phyloP scores from a whole-genome alignment of 352 stramenopile species.

The Aphanomyces euteiches region DNA sequence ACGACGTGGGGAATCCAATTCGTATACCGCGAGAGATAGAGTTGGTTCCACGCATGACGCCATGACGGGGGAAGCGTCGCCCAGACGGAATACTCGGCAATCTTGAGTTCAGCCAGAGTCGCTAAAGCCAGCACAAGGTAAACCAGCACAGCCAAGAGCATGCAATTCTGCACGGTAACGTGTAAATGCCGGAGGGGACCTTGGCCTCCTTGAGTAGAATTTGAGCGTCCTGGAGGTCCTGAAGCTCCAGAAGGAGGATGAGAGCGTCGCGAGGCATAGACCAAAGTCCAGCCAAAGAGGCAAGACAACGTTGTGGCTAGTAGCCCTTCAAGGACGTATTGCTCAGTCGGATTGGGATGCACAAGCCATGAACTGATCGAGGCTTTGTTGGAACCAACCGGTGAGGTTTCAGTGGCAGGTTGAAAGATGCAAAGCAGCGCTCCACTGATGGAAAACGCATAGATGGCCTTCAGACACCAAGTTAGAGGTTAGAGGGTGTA shows the following conservation, averaged over 20 bases:
- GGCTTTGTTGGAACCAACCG: no score
- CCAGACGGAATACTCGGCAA: not conserved
- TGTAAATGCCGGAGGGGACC: not conserved
- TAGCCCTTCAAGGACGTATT: not conserved
- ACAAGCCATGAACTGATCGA: not conserved
- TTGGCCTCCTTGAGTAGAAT: no score
- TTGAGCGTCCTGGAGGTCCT: no score
- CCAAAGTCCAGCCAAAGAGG: no score
- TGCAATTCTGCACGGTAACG: not conserved
- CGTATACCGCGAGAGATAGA: not conserved
- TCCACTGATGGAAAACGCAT: conserved; percentile 12
- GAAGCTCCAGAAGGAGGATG: not conserved
- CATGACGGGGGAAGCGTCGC: not conserved
- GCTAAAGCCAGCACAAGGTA: not conserved
- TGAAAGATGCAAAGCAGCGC: not conserved
- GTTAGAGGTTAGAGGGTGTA: not conserved
- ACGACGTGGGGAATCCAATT: not conserved
- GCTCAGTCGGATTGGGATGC: not conserved
- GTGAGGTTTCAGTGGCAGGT: not conserved
- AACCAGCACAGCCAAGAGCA: not conserved
- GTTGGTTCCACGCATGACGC: not conserved
- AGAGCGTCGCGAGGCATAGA: not conserved
- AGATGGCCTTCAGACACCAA: conserved; percentile 13
- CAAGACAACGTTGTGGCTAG: not conserved
- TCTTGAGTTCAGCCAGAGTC: not conserved